Evolutionary conservation across 2,329 filamentous ascomycete genomes (phyloP).

Genomic region (Ceratocystis cacaofunesta): DNA sequence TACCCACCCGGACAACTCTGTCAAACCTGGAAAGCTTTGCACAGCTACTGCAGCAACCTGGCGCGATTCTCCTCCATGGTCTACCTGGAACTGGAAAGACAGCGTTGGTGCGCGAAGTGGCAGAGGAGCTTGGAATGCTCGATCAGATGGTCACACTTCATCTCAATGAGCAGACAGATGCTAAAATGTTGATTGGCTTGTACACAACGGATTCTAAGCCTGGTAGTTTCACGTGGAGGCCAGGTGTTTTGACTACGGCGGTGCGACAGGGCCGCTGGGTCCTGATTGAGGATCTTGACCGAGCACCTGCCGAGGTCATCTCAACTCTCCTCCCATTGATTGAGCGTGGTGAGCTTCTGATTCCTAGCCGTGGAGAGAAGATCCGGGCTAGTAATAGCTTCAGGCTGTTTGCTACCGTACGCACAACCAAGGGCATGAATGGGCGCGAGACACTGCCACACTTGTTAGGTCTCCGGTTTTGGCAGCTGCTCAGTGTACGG

Average conservation of each 20-base stretch:
- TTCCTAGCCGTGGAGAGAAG: conserved; percentile 75
- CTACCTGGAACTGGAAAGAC: conserved; percentile 85
- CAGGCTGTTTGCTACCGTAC: conserved; percentile 79
- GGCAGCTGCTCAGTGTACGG: conserved; percentile 60
- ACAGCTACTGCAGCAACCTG: conserved; percentile 46
- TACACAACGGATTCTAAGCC: conserved; percentile 81
- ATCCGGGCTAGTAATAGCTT: conserved; percentile 75
- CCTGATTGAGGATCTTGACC: conserved; percentile 88
- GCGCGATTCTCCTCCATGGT: conserved; percentile 69
- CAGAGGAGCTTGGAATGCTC: conserved; percentile 62
- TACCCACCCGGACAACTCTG: conserved; percentile 58
- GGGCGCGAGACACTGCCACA: conserved; percentile 52
- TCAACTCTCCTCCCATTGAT: conserved; percentile 86
- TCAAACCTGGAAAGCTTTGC: conserved; percentile 59
- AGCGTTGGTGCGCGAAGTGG: conserved; percentile 66
- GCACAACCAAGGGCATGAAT: conserved; percentile 55
- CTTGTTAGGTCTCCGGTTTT: conserved; percentile 73
- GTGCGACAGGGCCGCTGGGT: conserved; percentile 93
- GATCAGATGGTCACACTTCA: conserved; percentile 83
- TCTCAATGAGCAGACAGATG: conserved; percentile 94
- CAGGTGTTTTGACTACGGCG: conserved; percentile 85
- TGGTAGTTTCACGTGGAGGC: conserved; percentile 80
- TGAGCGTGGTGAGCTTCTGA: conserved; percentile 77
- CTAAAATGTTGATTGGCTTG: conserved; percentile 86
- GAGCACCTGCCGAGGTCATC: conserved; percentile 86